Evolutionary conservation across 1,284 basidiomycete genomes (phyloP).

Genomic region (Ustilago nuda): DNA sequence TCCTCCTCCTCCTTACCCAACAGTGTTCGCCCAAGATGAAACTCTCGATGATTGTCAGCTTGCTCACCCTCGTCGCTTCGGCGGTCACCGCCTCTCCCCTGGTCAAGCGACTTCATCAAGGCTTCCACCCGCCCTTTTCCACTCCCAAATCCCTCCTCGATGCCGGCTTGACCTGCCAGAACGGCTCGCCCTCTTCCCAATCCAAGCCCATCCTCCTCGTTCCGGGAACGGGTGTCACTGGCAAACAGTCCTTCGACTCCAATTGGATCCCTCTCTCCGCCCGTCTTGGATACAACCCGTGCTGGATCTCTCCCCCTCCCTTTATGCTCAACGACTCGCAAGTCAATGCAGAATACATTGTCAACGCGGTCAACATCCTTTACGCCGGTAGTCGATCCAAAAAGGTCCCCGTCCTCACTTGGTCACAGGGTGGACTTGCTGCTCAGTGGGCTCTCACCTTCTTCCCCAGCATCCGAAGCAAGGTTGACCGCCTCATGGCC

Average conservation of each 20-base stretch:
- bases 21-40: conserved; percentile 12
- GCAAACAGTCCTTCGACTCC: conserved; percentile 30
- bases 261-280: conserved; percentile 42
- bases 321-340: conserved; percentile 46
- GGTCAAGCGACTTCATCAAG: conserved; percentile 26
- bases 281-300: conserved; percentile 31
- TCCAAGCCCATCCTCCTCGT: conserved; percentile 44
- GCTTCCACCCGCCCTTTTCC: conserved; percentile 27
- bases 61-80: not conserved
- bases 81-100: conserved; percentile 12
- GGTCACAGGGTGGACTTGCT: conserved; percentile 40
- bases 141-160: conserved; percentile 16
- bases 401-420: conserved; percentile 37
- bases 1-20: not conserved
- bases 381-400: conserved; percentile 10
- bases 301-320: conserved; percentile 41
- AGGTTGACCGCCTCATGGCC: conserved; percentile 32
- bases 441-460: conserved; percentile 39
- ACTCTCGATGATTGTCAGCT: conserved; percentile 1
- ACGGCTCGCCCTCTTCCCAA: conserved; percentile 29
- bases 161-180: conserved; percentile 19
- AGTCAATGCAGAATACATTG: conserved; percentile 48
- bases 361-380: conserved; percentile 36
- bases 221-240: conserved; percentile 37
- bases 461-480: conserved; percentile 32